Evolutionary conservation across 2,329 filamentous ascomycete species (phyloP), one percentile per base, ranked within the genome.

Genomic region (Aspergillus texensis): DNA sequence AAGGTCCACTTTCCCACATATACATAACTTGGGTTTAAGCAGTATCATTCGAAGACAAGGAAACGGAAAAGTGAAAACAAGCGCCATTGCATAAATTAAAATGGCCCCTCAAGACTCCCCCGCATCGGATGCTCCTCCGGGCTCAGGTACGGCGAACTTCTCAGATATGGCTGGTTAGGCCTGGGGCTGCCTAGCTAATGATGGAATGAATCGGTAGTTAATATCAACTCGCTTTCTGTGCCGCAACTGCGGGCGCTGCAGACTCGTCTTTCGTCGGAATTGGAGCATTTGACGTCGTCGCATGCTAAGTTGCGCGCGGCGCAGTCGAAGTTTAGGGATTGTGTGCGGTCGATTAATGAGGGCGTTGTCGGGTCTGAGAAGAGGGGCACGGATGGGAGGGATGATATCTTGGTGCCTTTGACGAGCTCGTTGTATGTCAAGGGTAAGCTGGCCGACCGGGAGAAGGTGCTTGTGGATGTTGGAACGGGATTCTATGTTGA

Each of bases 351-450:
- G 58, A 91, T 99, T 67, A 82, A 86, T 24, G 81, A 82, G 26
- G 88, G 88, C 1, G 80, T 89, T 1, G 68, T 73, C 30, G 77
- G 75, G 32, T 73, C 74, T 21, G 70, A 75, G 70, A 75, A 74
- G 68, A 74, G 70, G 65, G 71, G 71, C 12, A 75, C 70, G n/a
- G 68, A 70, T 55, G 75, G 72, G n/a, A 71, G 69, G 8, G 73
- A 77, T 55, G 76, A 78, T 58, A 90, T 98, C 55, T 86, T 99
- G 24, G 93, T 99, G n/a, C 95, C 96, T 0, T 81, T 99, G 66
- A 99, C 95, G 14, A 95, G 92, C 72, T 97, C 94, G 0, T 86
- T 99, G 34, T 99, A 99, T 79, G 94, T 99, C 19, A 91, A 91
- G 30, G 96, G 94, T 36, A 89, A 86, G 45, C 83, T 98, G 46